Conservation (phyloP, 305 asterid species). For the Fraxinus platypoda region DNA sequence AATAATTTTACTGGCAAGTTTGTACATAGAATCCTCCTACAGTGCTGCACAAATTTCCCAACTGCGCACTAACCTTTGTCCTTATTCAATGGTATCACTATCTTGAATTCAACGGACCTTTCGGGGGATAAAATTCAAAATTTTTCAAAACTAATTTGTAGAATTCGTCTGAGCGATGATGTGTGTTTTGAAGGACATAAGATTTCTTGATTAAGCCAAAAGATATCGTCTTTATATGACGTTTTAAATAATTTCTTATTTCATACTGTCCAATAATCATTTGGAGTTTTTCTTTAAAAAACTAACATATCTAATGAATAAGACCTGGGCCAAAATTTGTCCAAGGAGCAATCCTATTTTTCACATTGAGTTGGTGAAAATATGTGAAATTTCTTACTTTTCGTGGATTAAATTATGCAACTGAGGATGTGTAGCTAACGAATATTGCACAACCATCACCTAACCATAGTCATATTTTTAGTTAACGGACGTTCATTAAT, state of each 20-base stretch:
- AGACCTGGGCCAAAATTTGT: background rate
- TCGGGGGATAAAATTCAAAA: background rate
- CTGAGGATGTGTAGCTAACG: background rate
- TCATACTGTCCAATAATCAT: background rate
- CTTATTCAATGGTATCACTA: constrained; percentile 38
- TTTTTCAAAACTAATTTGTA: background rate
- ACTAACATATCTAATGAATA: background rate
- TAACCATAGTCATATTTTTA: background rate
- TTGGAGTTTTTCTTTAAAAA: background rate
- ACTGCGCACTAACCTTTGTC: constrained; percentile 5
- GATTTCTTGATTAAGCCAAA: background rate
- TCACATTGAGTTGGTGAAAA: background rate
- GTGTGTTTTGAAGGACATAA: background rate
- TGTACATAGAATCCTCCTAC: background rate
- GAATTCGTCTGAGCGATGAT: background rate
- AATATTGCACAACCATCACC: background rate
- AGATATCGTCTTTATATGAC: background rate
- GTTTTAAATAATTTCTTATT: background rate
- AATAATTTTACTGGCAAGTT: background rate
- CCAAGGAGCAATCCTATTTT: background rate
- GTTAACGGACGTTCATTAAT: background rate
- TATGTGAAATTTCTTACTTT: background rate
- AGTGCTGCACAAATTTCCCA: constrained; percentile 10
- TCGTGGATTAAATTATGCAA: background rate
- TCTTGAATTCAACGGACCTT: background rate